Evolutionary conservation across 2,329 filamentous ascomycete species (phyloP), one percentile per base, ranked within the genome.

Genomic region (Aaosphaeria arxii): DNA sequence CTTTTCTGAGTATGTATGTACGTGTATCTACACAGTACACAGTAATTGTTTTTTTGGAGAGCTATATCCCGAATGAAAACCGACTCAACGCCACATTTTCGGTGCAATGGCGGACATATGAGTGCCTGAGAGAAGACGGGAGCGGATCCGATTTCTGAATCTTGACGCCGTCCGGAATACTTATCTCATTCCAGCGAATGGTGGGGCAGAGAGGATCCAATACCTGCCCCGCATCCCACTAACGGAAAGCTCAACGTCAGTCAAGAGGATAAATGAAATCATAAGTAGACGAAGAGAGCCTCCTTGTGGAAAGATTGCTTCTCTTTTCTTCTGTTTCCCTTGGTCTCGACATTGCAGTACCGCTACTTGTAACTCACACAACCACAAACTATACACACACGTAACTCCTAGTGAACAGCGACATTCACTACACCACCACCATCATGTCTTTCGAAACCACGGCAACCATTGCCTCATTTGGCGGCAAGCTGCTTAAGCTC

Each of bases 401-500:
- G n/a, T n/a, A 36, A 36, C 33, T 17, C 40, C 11, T 43, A 33
- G 28, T 46, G 49, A 30, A 51, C 52, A 51, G 11, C 44, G 29
- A 39, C 29, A 48, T 6, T n/a, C 24, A 39, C 17, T 40, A 38
- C 11, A 44, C 40, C 31, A 5, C 9, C 29, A 33, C 47, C 56
- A 62, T 48, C 58, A 72, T 73, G 91, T 78, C 87, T 50, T 91
- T 97, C 78, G 89, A 88, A 69, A 95, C 88, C 58, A 95, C 88
- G 70, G 87, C 89, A 51, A 89, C 88, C 54, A 96, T 97, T 73
- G 81, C 86, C 77, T 89, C 85, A 71, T 97, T 96, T 69, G 92
- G 91, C 69, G 94, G 94, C 69, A 91, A 91, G 75, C 87, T 99
- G 51, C 83, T 96, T 62, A 97, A 99, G 80, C 88, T 99, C 53